Evolutionary conservation across 2,329 filamentous ascomycete genomes (phyloP).

Genomic region (Penicillium sp.): DNA sequence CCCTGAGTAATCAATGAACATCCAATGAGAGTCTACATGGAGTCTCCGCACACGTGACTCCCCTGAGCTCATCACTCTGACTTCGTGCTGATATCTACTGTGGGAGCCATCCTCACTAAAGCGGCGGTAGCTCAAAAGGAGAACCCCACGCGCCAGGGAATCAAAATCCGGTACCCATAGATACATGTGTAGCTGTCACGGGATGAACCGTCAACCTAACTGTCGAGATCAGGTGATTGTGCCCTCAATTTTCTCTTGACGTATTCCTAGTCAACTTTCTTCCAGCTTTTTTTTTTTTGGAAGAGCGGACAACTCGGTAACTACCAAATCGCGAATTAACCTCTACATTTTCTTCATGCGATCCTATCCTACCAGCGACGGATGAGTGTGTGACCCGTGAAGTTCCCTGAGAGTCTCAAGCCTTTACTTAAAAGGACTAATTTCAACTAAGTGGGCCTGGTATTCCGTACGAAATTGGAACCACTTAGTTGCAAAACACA

Average conservation of each 20-base stretch:
- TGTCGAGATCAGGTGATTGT: neutral
- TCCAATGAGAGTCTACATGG: too few species aligned
- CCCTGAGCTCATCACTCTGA: too few species aligned
- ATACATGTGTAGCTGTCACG: slow-evolving; percentile 12
- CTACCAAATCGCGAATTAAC: neutral
- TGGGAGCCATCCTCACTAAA: too few species aligned
- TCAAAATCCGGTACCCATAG: neutral
- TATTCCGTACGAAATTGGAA: neutral
- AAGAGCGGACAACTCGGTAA: neutral
- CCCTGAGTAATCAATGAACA: too few species aligned
- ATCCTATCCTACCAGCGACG: slow-evolving; percentile 3
- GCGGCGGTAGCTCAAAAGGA: neutral
- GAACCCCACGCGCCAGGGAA: too few species aligned
- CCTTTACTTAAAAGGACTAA: neutral
- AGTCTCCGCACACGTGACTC: too few species aligned
- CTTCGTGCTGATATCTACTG: too few species aligned
- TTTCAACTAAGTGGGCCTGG: neutral
- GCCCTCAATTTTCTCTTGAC: neutral
- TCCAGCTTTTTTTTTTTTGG: neutral
- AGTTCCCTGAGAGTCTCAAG: neutral
- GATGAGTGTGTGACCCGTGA: slow-evolving; percentile 1
- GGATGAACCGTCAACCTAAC: slow-evolving; percentile 4
- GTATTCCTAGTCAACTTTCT: neutral
- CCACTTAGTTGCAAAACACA: too few species aligned
- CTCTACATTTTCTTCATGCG: neutral